Conservation (phyloP, 768 basidiomycete genomes). For the Termitomyces sp. region DNA sequence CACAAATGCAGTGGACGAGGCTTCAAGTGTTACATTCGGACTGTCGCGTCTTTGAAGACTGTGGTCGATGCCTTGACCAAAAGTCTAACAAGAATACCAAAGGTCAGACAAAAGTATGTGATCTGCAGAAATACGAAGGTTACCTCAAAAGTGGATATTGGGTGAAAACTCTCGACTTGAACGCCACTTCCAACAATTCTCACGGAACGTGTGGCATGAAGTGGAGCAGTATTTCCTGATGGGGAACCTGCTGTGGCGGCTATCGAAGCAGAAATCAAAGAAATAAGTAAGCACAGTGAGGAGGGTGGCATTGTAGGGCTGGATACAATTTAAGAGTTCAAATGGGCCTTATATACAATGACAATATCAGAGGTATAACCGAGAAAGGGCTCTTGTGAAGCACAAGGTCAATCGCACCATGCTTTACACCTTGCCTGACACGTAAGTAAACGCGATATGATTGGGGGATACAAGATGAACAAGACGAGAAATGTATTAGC, state of each 20-base stretch:
- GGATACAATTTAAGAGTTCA: not conserved
- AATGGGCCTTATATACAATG: constrained; percentile 1
- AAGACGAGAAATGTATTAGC: not conserved
- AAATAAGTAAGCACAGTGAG: not conserved
- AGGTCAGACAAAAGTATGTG: not conserved
- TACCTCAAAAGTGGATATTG: constrained; percentile 14
- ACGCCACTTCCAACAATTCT: constrained; percentile 11
- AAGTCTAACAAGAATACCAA: constrained; percentile 8
- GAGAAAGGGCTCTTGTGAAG: not conserved
- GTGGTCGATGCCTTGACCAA: constrained; percentile 12
- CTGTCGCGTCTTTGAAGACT: constrained; percentile 11
- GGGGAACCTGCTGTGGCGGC: not conserved
- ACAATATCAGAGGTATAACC: constrained; percentile 10
- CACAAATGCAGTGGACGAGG: constrained; percentile 14
- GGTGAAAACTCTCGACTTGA: constrained; percentile 13
- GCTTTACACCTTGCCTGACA: not conserved
- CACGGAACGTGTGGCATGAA: constrained; percentile 9
- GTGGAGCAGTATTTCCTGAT: not conserved
- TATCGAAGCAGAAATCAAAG: not conserved
- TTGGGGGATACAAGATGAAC: constrained; percentile 2
- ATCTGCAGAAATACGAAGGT: not conserved
- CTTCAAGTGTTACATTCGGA: constrained; percentile 5
- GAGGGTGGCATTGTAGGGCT: constrained; percentile 1
- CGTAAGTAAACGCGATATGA: not conserved
- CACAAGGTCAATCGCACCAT: constrained; percentile 7